phyloP scores from a whole-genome alignment of 805 yeast species.

The Zygotorulaspora sp. region DNA sequence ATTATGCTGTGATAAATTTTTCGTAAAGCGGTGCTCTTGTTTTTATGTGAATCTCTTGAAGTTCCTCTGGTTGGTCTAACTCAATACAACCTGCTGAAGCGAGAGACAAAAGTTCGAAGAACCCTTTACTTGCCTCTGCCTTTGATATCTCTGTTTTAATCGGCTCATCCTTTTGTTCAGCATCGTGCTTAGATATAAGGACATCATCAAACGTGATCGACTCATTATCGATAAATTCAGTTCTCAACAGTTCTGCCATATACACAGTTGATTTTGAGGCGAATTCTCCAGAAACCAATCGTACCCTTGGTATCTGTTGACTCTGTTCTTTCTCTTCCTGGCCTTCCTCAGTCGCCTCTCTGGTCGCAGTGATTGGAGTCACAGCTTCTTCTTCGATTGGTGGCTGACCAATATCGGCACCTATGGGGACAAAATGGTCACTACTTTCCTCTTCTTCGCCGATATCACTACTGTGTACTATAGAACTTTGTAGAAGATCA shows the following conservation, averaged over 20 bases:
- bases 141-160: conserved; percentile 11
- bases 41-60: conserved; percentile 53
- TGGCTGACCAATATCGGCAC: conserved; percentile 16
- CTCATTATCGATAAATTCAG: conserved; percentile 15
- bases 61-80: conserved; percentile 55
- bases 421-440: conserved; percentile 16
- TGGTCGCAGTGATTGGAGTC: conserved; percentile 4
- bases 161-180: conserved; percentile 1
- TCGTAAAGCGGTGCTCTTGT: conserved; percentile 41
- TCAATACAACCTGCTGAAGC: conserved; percentile 71
- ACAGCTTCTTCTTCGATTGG: conserved; percentile 3
- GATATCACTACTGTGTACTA: conserved; percentile 2
- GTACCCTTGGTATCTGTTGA: conserved; percentile 15
- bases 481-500: conserved; percentile 11
- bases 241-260: conserved; percentile 28
- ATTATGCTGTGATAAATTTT: conserved; percentile 25
- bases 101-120: conserved; percentile 76
- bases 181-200: conserved; percentile 8
- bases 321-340: conserved; percentile 5
- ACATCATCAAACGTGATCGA: conserved; percentile 15
- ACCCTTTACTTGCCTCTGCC: conserved; percentile 39
- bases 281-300: conserved; percentile 20
- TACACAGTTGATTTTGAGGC: conserved; percentile 29
- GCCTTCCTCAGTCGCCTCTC: conserved; percentile 5
- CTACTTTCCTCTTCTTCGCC: conserved; percentile 13